phyloP scores from a whole-genome alignment of 208 protist species.

The Herpetomonas tarakana region DNA sequence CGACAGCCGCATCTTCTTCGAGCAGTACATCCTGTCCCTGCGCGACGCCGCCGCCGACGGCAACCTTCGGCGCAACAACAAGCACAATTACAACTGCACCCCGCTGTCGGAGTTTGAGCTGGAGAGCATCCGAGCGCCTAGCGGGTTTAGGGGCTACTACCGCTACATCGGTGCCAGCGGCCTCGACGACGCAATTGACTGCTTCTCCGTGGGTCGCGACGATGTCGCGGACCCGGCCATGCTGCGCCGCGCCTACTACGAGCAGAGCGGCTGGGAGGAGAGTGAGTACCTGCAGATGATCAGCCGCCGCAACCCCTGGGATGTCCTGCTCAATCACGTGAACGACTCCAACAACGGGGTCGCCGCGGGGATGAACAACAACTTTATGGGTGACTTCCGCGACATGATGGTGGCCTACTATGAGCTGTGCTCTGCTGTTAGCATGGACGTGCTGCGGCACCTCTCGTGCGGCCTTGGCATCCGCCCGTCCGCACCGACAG shows the following conservation, averaged over 20 bases:
- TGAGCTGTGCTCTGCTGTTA: conserved; percentile 72
- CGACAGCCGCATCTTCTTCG: conserved; percentile 82
- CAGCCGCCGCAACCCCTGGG: conserved; percentile 80
- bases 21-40: conserved; percentile 70
- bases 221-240: conserved; percentile 54
- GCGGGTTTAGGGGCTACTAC: conserved; percentile 83
- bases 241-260: conserved; percentile 72
- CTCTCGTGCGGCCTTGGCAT: conserved; percentile 85
- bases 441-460: conserved; percentile 81
- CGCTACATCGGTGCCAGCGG: conserved; percentile 83
- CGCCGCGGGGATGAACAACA: conserved; percentile 30
- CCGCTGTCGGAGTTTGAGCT: conserved; percentile 67
- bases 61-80: conserved; percentile 27
- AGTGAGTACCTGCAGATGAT: conserved; percentile 63
- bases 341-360: conserved; percentile 10
- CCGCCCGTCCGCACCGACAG: conserved; percentile 63
- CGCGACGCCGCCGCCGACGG: conserved; percentile 21
- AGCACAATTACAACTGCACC: conserved; percentile 61
- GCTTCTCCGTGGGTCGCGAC: conserved; percentile 83
- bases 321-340: conserved; percentile 69
- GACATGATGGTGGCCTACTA: conserved; percentile 88
- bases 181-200: conserved; percentile 83
- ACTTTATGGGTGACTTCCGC: conserved; percentile 83
- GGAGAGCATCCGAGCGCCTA: conserved; percentile 63
- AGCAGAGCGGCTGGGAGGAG: conserved; percentile 62